Percentiles rank a stretch among this genome's conserved stretches.
Conservation (phyloP, 345 rosid species). For the Mercurialis annua region DNA sequence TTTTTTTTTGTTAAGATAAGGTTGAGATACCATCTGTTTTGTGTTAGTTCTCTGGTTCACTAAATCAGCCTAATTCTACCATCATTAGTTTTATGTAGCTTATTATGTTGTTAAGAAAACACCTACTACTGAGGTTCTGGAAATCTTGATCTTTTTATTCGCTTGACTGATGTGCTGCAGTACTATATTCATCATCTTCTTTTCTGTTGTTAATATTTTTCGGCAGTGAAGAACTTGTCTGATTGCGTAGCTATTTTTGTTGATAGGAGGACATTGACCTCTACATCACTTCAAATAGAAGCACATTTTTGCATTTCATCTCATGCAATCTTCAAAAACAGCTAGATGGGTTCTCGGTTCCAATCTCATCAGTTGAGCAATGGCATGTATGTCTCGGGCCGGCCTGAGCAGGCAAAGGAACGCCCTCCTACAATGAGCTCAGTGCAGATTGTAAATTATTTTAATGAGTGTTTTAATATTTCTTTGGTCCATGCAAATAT, state of each 20-base stretch:
- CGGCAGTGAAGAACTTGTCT: not conserved
- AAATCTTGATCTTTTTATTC: not conserved
- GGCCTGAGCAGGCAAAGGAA: conserved; percentile 90
- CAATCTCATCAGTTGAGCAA: conserved; percentile 89
- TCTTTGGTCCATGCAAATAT: too few species aligned
- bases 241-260: conserved; percentile 1
- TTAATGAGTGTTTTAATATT: too few species aligned
- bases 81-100: not conserved
- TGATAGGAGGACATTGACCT: conserved; percentile 33
- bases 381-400: conserved; percentile 90
- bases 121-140: not conserved
- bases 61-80: too few species aligned
- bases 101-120: not conserved
- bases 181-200: too few species aligned
- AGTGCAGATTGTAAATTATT: too few species aligned
- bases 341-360: conserved; percentile 78
- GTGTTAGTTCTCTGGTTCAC: too few species aligned
- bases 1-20: too few species aligned
- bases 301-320: conserved; percentile 15
- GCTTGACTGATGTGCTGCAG: too few species aligned
- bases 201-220: not conserved
- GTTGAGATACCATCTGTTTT: too few species aligned
- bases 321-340: conserved; percentile 16
- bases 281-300: conserved; percentile 12
- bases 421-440: conserved; percentile 83